phyloP scores from a whole-genome alignment of 2,329 filamentous ascomycete genomes.

The Xylaria sp. region DNA sequence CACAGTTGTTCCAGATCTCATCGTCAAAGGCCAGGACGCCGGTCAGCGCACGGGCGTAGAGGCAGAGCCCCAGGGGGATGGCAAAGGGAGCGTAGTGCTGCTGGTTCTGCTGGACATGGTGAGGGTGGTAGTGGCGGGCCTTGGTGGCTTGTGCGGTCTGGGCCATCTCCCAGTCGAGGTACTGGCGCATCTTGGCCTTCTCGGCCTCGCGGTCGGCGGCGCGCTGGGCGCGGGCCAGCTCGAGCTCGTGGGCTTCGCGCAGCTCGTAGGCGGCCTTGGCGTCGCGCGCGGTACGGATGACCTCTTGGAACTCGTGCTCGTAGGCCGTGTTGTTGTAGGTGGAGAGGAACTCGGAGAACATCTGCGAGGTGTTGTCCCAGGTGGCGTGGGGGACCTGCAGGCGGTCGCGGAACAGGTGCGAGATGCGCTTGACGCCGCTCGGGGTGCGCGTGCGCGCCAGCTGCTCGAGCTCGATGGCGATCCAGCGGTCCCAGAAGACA shows the following conservation, averaged over 20 bases:
- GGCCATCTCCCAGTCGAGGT: conserved; percentile 85
- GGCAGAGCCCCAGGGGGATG: conserved; percentile 66
- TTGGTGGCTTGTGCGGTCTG: conserved; percentile 66
- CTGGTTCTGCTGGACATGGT: conserved; percentile 14
- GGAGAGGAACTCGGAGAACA: conserved; percentile 79
- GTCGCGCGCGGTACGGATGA: conserved; percentile 70
- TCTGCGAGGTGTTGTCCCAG: conserved; percentile 79
- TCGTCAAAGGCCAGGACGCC: conserved; percentile 77
- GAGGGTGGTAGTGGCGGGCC: conserved; percentile 53
- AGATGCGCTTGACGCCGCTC: conserved; percentile 71
- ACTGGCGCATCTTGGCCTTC: conserved; percentile 67
- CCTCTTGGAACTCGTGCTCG: conserved; percentile 77
- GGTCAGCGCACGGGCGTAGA: conserved; percentile 82
- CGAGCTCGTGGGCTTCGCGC: conserved; percentile 76
- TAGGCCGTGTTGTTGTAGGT: conserved; percentile 76
- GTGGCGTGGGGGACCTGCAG: conserved; percentile 77
- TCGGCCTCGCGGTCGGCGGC: conserved; percentile 67
- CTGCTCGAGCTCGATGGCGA: conserved; percentile 76
- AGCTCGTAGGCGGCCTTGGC: conserved; percentile 72
- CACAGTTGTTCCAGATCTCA: conserved; percentile 83
- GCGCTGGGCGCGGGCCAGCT: conserved; percentile 68
- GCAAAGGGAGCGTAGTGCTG: conserved; percentile 51
- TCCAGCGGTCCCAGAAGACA: conserved; percentile 81
- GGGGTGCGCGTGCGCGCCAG: conserved; percentile 66
- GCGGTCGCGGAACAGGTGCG: conserved; percentile 75